Evolutionary conservation across 768 basidiomycete species (phyloP).

Genomic region (Boletus subparvulus): DNA sequence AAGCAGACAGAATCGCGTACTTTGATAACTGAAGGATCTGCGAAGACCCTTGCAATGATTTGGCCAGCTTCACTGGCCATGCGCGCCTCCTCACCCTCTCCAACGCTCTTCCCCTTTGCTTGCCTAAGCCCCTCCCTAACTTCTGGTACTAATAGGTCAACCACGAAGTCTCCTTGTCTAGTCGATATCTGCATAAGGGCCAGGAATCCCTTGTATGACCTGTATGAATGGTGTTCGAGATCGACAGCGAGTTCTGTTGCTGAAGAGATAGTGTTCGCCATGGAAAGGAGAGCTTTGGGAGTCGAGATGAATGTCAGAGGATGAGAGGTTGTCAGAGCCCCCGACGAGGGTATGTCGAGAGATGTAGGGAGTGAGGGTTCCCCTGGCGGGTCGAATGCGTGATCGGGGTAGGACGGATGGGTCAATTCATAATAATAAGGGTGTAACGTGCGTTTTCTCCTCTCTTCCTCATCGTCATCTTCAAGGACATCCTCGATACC

Average conservation of each 20-base stretch:
- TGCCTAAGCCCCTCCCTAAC: slow-evolving; percentile 72
- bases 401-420: slow-evolving; percentile 66
- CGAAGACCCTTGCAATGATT: slow-evolving; percentile 53
- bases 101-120: slow-evolving; percentile 44
- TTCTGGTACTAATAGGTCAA: slow-evolving; percentile 66
- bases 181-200: slow-evolving; percentile 94
- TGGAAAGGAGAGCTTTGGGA: slow-evolving; percentile 48
- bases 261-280: slow-evolving; percentile 66
- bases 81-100: slow-evolving; percentile 11
- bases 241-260: slow-evolving; percentile 88
- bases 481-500: slow-evolving; percentile 15
- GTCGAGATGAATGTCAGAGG: slow-evolving; percentile 74
- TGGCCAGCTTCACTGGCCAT: slow-evolving; percentile 40
- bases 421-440: slow-evolving; percentile 87
- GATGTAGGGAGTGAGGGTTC: slow-evolving; percentile 53
- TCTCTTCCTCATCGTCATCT: slow-evolving; percentile 20
- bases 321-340: not conserved
- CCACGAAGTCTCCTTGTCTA: slow-evolving; percentile 78
- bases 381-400: slow-evolving; percentile 55
- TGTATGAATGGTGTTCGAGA: slow-evolving; percentile 89
- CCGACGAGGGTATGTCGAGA: slow-evolving; percentile 53
- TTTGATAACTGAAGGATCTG: slow-evolving; percentile 83
- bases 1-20: slow-evolving; percentile 37
- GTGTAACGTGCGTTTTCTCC: slow-evolving; percentile 43
- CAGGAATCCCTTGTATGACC: slow-evolving; percentile 82